These are phyloP conservation scores for Stachybotrys echinatus DNA, from an alignment of 2,329 filamentous ascomycete genomes.

Conservation along the genomic window DNA sequence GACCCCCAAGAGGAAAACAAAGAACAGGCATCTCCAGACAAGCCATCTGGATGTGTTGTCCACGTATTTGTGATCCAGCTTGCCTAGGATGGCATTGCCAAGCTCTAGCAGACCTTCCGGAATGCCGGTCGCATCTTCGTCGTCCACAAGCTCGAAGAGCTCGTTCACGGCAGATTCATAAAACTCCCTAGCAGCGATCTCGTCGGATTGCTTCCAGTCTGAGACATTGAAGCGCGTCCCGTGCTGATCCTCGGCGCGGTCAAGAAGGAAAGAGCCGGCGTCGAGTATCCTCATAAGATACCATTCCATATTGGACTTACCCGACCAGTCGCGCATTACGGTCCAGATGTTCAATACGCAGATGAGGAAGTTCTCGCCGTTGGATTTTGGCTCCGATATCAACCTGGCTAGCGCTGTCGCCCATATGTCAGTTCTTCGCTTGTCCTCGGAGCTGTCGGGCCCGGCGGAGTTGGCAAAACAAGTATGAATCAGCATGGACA, in stretches of 20 bases:
- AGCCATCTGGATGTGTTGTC: slow-evolving; percentile 77
- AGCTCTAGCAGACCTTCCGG: slow-evolving; percentile 81
- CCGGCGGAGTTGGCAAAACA: slow-evolving; percentile 84
- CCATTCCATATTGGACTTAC: slow-evolving; percentile 83
- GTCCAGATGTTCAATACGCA: slow-evolving; percentile 86
- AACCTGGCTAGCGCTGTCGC: slow-evolving; percentile 80
- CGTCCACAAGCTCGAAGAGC: slow-evolving; percentile 81
- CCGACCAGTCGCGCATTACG: slow-evolving; percentile 82
- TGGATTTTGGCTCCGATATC: slow-evolving; percentile 70
- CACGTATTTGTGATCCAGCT: slow-evolving; percentile 66
- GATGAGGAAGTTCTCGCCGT: slow-evolving; percentile 74
- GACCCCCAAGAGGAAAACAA: slow-evolving; percentile 76
- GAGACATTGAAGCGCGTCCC: slow-evolving; percentile 66
- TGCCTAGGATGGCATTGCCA: slow-evolving; percentile 75
- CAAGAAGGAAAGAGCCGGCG: slow-evolving; percentile 84
- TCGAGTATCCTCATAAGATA: slow-evolving; percentile 94
- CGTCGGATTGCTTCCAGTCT: slow-evolving; percentile 71
- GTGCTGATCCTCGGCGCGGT: slow-evolving; percentile 75
- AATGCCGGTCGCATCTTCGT: slow-evolving; percentile 77
- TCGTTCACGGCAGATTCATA: slow-evolving; percentile 76
- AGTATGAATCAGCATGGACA: slow-evolving; percentile 81
- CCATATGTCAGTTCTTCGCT: slow-evolving; percentile 78
- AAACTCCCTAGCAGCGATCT: slow-evolving; percentile 79
- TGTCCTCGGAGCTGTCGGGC: slow-evolving; percentile 75
- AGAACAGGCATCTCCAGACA: slow-evolving; percentile 88